A percentile compares a stretch with the other conserved stretches of the same genome.
phyloP scores from a whole-genome alignment of 1,139 yeast species.

The Suhomyces choctaworum region DNA sequence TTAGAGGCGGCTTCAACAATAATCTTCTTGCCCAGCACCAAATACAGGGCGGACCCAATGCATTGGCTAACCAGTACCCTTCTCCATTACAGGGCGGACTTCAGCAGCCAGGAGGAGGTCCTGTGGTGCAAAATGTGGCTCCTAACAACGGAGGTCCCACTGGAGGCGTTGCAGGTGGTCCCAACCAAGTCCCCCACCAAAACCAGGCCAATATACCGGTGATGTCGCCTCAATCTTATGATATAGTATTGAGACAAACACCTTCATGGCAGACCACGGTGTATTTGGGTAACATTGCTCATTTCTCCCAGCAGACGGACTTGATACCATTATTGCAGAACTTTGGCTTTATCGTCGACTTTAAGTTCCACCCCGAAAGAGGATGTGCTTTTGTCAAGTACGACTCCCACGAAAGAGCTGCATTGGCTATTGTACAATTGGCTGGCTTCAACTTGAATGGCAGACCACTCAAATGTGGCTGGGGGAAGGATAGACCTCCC shows the following conservation, averaged over 20 bases:
- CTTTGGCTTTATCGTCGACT: slow-evolving; percentile 80
- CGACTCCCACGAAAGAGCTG: slow-evolving; percentile 86
- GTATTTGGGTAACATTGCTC: slow-evolving; percentile 82
- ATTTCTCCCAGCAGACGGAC: slow-evolving; percentile 70
- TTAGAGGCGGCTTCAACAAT: slow-evolving; percentile 20
- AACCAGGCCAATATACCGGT: slow-evolving; percentile 25
- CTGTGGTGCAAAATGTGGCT: slow-evolving; percentile 4
- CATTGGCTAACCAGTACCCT: slow-evolving; percentile 9
- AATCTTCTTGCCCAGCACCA: slow-evolving; percentile 13
- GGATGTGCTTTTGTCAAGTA: slow-evolving; percentile 86
- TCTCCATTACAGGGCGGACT: slow-evolving; percentile 11
- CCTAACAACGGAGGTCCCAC: slow-evolving; percentile 5
- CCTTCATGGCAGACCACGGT: slow-evolving; percentile 90
- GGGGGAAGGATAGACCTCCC: slow-evolving; percentile 73
- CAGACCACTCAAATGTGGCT: slow-evolving; percentile 77
- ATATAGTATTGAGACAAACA: slow-evolving; percentile 69
- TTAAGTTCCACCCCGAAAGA: slow-evolving; percentile 77
- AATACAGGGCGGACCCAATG: slow-evolving; percentile 6
- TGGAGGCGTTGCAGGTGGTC: background rate
- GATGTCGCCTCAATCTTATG: slow-evolving; percentile 60
- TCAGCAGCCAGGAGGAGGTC: slow-evolving; percentile 5
- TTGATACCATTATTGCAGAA: slow-evolving; percentile 74
- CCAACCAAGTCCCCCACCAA: slow-evolving; percentile 4
- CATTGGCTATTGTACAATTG: slow-evolving; percentile 80
- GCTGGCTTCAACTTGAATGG: slow-evolving; percentile 77